Evolutionary conservation across 495 filamentous ascomycete genomes (phyloP).

Genomic region (Talaromyces ruber): DNA sequence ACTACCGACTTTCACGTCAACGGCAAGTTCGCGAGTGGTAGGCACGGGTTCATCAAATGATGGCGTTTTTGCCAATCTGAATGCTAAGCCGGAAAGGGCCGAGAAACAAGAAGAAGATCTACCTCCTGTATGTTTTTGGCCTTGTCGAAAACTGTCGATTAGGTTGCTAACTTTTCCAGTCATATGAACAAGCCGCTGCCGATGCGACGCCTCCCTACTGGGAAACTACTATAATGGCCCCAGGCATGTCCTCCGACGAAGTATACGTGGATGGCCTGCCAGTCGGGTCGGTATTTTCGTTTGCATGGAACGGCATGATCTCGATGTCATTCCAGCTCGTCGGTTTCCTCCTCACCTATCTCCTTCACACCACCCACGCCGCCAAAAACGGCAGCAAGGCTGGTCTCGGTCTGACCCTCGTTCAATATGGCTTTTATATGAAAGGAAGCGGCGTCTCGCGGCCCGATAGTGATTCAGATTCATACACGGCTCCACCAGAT

Average conservation of each 20-base stretch:
- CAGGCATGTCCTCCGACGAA: slow-evolving; percentile 77
- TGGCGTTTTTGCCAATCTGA: slow-evolving; percentile 93
- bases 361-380: slow-evolving; percentile 94
- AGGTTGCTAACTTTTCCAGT: slow-evolving; percentile 44
- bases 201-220: slow-evolving; percentile 96
- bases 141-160: neutral
- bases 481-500: slow-evolving; percentile 59
- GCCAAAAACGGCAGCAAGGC: slow-evolving; percentile 95
- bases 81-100: slow-evolving; percentile 79
- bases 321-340: slow-evolving; percentile 96
- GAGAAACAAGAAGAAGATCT: slow-evolving; percentile 78
- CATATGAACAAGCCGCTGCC: slow-evolving; percentile 96
- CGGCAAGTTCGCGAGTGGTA: slow-evolving; percentile 40
- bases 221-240: slow-evolving; percentile 96
- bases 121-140: slow-evolving; percentile 67
- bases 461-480: slow-evolving; percentile 37
- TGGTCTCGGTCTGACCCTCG: slow-evolving; percentile 89
- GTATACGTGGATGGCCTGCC: slow-evolving; percentile 95
- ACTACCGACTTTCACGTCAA: slow-evolving; percentile 37
- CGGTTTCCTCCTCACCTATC: slow-evolving; percentile 95
- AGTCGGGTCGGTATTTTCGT: slow-evolving; percentile 90
- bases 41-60: slow-evolving; percentile 57
- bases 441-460: slow-evolving; percentile 47
- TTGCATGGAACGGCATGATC: slow-evolving; percentile 98
- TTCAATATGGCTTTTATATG: slow-evolving; percentile 96